These are phyloP conservation scores for Apophysomyces variabilis DNA, from an alignment of 371 early-diverging fungal species.

Conservation along the genomic window DNA sequence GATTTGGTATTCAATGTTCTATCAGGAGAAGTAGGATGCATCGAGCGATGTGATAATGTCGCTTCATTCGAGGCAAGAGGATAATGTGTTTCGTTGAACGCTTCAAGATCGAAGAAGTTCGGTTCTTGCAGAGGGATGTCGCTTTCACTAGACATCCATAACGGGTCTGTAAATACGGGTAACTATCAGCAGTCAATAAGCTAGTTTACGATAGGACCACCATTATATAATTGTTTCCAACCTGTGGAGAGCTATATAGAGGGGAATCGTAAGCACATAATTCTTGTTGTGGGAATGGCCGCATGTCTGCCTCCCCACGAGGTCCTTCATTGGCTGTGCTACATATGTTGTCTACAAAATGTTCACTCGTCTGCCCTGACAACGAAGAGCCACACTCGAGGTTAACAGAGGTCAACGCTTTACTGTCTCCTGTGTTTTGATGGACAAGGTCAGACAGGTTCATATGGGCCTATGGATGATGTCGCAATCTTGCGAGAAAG, in stretches of 20 bases:
- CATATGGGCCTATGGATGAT: slow-evolving; percentile 21
- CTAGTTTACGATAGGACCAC: background rate
- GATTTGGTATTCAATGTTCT: slow-evolving; percentile 6
- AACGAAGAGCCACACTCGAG: slow-evolving; percentile 6
- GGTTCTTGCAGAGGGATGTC: slow-evolving; percentile 3
- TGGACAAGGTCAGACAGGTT: slow-evolving; percentile 46
- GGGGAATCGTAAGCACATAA: background rate
- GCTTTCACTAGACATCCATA: slow-evolving; percentile 2
- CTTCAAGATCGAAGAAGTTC: slow-evolving; percentile 1
- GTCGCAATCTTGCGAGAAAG: slow-evolving; percentile 11
- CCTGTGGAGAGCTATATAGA: slow-evolving; percentile 6
- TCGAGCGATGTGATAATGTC: background rate
- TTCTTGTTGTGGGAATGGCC: slow-evolving; percentile 5
- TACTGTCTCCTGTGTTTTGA: slow-evolving; percentile 34
- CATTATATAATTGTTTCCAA: background rate
- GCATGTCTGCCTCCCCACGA: slow-evolving; percentile 1
- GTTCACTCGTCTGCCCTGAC: slow-evolving; percentile 13
- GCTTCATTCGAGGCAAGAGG: background rate
- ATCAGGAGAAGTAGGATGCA: slow-evolving; percentile 8
- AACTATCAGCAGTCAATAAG: slow-evolving; percentile 5
- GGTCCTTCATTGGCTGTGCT: background rate
- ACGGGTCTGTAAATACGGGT: background rate
- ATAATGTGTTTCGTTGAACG: background rate
- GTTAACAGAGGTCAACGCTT: slow-evolving; percentile 14
- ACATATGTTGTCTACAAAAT: background rate